These are phyloP conservation scores for Colletotrichum sp. DNA, from an alignment of 2,329 filamentous ascomycete genomes.

Conservation along the genomic window DNA sequence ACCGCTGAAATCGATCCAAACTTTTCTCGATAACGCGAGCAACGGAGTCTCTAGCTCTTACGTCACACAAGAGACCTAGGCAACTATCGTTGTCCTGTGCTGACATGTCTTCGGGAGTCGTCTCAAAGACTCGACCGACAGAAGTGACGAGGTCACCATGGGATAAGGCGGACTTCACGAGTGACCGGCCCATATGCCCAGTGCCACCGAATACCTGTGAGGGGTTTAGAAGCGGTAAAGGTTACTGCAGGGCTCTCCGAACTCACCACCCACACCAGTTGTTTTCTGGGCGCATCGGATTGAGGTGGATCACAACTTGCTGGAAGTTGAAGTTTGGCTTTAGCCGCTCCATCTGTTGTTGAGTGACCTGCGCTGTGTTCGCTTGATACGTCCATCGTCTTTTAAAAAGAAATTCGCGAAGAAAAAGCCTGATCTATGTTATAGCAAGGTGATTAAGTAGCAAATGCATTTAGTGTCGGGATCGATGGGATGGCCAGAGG, in stretches of 20 bases:
- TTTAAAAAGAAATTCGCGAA: not conserved
- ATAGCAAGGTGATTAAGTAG: not conserved
- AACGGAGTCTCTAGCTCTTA: conserved; percentile 82
- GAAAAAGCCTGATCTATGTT: not conserved
- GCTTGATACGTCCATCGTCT: conserved; percentile 8
- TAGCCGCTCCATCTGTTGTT: not conserved
- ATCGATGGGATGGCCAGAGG: not conserved
- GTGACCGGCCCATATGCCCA: conserved; percentile 93
- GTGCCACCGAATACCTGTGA: conserved; percentile 87
- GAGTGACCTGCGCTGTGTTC: conserved; percentile 7
- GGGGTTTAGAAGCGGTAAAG: not conserved
- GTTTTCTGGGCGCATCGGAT: conserved; percentile 70
- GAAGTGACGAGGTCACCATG: conserved; percentile 86
- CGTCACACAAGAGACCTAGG: conserved; percentile 86
- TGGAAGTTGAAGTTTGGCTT: conserved; percentile 66
- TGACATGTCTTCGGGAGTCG: conserved; percentile 71
- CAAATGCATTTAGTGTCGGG: not conserved
- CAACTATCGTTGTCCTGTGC: conserved; percentile 71
- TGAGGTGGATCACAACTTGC: conserved; percentile 86
- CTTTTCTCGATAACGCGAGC: conserved; percentile 71
- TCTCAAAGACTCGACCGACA: conserved; percentile 84
- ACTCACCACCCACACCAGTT: conserved; percentile 87
- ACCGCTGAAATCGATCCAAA: conserved; percentile 76
- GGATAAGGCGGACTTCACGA: conserved; percentile 81
- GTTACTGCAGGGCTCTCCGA: not conserved